Evolutionary conservation across 2,329 filamentous ascomycete species (phyloP).

Genomic region (Claviceps citrina): DNA sequence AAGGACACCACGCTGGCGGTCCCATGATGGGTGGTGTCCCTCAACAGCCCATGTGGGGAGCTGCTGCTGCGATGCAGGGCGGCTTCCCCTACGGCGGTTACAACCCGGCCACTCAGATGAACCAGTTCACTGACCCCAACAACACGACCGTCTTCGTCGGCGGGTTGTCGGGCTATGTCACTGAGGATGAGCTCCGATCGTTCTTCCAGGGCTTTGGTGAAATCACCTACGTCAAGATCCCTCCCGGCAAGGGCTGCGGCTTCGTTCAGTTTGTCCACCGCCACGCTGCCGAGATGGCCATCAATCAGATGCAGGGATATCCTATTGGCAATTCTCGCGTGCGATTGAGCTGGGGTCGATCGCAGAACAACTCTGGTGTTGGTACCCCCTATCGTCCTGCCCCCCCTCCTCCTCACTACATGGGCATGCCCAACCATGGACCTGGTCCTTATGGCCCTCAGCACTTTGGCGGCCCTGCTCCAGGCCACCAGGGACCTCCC

Average conservation of each 20-base stretch:
- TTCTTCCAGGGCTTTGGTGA: conserved; percentile 99
- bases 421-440: conserved; percentile 30
- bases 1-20: conserved; percentile 27
- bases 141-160: conserved; percentile 99
- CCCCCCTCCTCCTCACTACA: conserved; percentile 47
- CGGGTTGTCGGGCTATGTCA: conserved; percentile 92
- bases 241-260: conserved; percentile 94
- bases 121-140: conserved; percentile 99
- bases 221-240: conserved; percentile 99
- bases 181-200: conserved; percentile 96
- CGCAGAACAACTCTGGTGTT: conserved; percentile 97
- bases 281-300: conserved; percentile 97
- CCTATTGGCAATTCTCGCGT: conserved; percentile 98
- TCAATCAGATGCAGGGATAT: conserved; percentile 99
- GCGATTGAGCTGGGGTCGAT: conserved; percentile 91
- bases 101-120: conserved; percentile 53
- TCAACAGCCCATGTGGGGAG: conserved; percentile 30
- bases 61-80: conserved; percentile 17
- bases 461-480: conserved; percentile 20
- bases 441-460: conserved; percentile 28
- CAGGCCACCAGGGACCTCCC: conserved; percentile 22
- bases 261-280: conserved; percentile 99
- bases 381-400: conserved; percentile 94
- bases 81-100: conserved; percentile 27
- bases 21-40: conserved; percentile 30